Percentiles rank a stretch among this genome's conserved stretches.
Conservation (phyloP, 768 basidiomycete genomes). For the Suillus alpinus region DNA sequence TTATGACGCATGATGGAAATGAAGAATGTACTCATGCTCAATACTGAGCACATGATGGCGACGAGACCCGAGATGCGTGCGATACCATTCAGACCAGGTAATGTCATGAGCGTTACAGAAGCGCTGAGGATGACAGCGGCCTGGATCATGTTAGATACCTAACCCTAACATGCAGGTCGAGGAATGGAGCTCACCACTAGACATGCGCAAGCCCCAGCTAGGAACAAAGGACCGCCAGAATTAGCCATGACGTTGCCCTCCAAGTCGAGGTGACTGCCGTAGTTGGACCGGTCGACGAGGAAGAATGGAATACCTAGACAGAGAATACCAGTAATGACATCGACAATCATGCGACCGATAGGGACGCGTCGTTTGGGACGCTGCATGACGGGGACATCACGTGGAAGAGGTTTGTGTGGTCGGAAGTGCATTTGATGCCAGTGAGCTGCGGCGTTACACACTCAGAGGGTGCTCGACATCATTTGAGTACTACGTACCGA, state of each 20-base stretch:
- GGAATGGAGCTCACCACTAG: constrained; percentile 49
- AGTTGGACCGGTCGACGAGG: constrained; percentile 53
- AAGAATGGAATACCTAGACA: constrained; percentile 81
- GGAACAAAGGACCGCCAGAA: constrained; percentile 53
- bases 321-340: constrained; percentile 58
- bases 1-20: constrained; percentile 71
- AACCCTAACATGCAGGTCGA: no score
- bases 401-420: constrained; percentile 63
- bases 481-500: constrained; percentile 44
- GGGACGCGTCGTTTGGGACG: constrained; percentile 27
- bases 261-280: constrained; percentile 51
- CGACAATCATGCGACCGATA: constrained; percentile 49
- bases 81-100: constrained; percentile 68
- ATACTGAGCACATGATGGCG: constrained; percentile 64
- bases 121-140: constrained; percentile 80
- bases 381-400: constrained; percentile 38
- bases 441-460: constrained; percentile 35
- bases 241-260: constrained; percentile 49
- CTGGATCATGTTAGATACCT: constrained; percentile 36
- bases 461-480: not conserved
- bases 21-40: constrained; percentile 67
- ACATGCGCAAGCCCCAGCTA: constrained; percentile 64
- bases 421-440: constrained; percentile 75
- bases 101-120: constrained; percentile 76
- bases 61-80: constrained; percentile 65